These are phyloP conservation scores for Pestalotiopsis sp. DNA, from an alignment of 2,329 filamentous ascomycete species.

Conservation along the genomic window DNA sequence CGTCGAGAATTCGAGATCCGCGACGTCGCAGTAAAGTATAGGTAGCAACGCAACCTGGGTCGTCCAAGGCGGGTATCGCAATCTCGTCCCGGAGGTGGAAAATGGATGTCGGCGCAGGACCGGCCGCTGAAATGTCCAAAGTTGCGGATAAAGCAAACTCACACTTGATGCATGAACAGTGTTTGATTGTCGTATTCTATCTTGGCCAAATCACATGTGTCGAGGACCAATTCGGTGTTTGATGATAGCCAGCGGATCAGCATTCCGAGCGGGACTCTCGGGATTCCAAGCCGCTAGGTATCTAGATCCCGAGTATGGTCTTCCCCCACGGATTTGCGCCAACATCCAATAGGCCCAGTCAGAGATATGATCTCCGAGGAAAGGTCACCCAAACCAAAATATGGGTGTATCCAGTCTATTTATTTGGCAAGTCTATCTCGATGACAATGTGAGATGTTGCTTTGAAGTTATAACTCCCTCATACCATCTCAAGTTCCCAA, in stretches of 20 bases:
- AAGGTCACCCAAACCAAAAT: neutral
- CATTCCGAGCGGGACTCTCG: neutral
- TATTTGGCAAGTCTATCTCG: neutral
- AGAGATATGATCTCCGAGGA: neutral
- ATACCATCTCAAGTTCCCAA: neutral
- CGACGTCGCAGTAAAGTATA: neutral
- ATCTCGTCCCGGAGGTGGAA: neutral
- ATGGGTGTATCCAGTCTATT: neutral
- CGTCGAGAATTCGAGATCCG: neutral
- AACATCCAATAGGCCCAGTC: neutral
- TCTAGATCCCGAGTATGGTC: neutral
- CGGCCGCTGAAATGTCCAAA: neutral
- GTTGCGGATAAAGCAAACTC: neutral
- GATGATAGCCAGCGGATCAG: neutral
- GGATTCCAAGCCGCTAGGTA: neutral
- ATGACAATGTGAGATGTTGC: neutral
- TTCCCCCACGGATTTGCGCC: neutral
- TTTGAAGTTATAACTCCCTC: neutral
- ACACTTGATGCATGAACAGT: neutral
- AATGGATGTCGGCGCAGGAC: neutral
- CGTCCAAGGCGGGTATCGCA: neutral
- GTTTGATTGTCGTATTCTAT: neutral
- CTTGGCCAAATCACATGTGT: neutral
- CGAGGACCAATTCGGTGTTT: neutral
- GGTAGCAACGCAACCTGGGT: neutral